Base-by-base conservation (phyloP, 176 grass and related monocot species). In the maize (Zea mays) region DNA sequence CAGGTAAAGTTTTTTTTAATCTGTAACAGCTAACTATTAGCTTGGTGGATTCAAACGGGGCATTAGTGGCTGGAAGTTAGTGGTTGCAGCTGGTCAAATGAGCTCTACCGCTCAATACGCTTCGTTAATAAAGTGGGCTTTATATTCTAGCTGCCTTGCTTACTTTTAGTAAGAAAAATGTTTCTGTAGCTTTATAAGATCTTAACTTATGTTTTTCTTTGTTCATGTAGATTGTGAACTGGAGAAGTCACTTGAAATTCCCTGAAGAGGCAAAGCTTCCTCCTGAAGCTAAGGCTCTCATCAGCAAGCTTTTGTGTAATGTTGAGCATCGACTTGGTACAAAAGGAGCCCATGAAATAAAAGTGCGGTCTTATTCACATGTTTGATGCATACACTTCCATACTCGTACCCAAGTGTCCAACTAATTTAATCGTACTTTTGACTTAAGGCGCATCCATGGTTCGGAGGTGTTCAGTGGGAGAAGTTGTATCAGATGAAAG, bases 201-300 rank as follows among this genome's bases (percentile, higher is more conserved):
- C 47, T 79, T 46, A 83, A 74, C 68, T 76, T 48, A 54, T 34
- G 12, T 63, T 75, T 45, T 68, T 19, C 36, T 72, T 76, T 85
- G 51, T 49, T 58, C 34, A 48, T 86, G 44, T 55, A 99, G 96
- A 99, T 99, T 89, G 92, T 99, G 27, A 94, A 99, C 65, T 99
- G 96, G 96, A 92, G 96, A 88, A 94, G 82, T 75, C 81, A 99
- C 67, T 84, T 99, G 56, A 99, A 99, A 82, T 95, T 99, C 48
- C 96, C 96, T 81, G 92, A 99, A 83, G 96, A 99, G 39, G 90
- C 96, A 41, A 99, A 92, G 75, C 87, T 98, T 86, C 90, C 89
- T 44, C 67, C 86, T 72, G 91, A 97, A 86, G 90, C 93, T 75
- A 97, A 97, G 83, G 90, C 93, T 92, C 87, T 97, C 72, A 97